Percentiles rank a stretch among this genome's conserved stretches.
Conservation (phyloP, 2,329 filamentous ascomycete species). For the Chlorencoelia australis region DNA sequence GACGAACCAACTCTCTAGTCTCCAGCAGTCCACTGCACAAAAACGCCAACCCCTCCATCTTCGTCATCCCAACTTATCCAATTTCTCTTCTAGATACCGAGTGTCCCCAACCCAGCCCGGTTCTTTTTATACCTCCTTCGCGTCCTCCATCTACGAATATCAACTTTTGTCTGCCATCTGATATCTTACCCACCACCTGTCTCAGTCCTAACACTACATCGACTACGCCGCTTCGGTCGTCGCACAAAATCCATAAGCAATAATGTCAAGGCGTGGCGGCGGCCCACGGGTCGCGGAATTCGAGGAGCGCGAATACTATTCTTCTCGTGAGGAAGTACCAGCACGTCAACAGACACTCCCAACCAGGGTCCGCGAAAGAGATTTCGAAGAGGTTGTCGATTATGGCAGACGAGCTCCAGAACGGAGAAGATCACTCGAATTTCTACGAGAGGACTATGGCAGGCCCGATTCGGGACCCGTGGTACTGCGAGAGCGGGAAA, state of each 20-base stretch:
- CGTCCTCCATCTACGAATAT: no score
- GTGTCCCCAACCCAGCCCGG: no score
- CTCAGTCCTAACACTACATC: no score
- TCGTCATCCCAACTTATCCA: no score
- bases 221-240: no score
- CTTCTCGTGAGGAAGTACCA: constrained; percentile 16
- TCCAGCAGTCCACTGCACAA: no score
- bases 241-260: not conserved
- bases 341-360: constrained; percentile 12
- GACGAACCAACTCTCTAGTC: no score
- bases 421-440: constrained; percentile 20
- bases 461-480: constrained; percentile 19
- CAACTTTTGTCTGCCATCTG: no score
- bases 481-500: constrained; percentile 24
- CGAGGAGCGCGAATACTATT: constrained; percentile 21
- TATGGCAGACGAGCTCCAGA: constrained; percentile 19
- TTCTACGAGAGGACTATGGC: constrained; percentile 24
- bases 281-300: constrained; percentile 10
- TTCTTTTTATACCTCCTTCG: no score
- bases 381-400: constrained; percentile 22
- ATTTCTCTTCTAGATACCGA: no score
- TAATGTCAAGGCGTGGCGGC: constrained; percentile 17
- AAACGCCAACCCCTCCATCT: no score
- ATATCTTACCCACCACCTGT: no score
- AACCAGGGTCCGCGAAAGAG: constrained; percentile 19